These are phyloP conservation scores for Withania somnifera DNA, from an alignment of 305 asterid genomes.

Conservation along the genomic window DNA sequence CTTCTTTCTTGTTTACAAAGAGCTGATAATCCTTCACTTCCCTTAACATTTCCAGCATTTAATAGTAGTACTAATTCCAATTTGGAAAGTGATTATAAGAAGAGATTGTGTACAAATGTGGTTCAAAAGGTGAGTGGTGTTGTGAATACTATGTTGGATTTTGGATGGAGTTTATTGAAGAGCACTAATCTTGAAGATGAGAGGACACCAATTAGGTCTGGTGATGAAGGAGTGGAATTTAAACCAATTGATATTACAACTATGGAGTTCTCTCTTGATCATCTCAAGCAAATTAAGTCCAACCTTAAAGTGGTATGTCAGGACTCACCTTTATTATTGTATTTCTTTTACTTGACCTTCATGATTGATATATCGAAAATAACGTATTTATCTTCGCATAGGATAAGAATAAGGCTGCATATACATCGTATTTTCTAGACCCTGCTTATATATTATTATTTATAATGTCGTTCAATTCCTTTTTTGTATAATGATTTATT, in stretches of 20 bases:
- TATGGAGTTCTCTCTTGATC: constrained; percentile 31
- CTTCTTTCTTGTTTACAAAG: constrained; percentile 59
- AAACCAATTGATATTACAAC: constrained; percentile 33
- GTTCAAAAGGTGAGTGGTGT: constrained; percentile 18
- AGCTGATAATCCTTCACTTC: constrained; percentile 45
- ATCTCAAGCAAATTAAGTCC: constrained; percentile 39
- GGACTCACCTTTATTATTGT: neutral
- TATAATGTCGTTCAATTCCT: neutral
- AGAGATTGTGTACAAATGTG: neutral
- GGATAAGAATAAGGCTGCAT: neutral
- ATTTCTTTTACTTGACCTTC: neutral
- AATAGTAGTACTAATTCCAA: neutral
- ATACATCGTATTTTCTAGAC: neutral
- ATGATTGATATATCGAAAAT: neutral
- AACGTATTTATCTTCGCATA: neutral
- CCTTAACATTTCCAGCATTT: constrained; percentile 45
- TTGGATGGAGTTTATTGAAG: constrained; percentile 41
- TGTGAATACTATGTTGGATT: constrained; percentile 31
- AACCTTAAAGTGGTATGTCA: constrained; percentile 46
- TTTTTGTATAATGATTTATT: too few relatives aligned
- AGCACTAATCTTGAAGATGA: constrained; percentile 37
- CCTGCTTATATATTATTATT: too few relatives aligned
- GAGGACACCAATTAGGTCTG: constrained; percentile 45
- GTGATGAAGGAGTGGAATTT: constrained; percentile 31
- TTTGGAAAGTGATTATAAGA: neutral